Evolutionary conservation across 208 protist species (phyloP), one percentile per base, ranked within the genome.

Genomic region (Kentomonas sorsogonicus): DNA sequence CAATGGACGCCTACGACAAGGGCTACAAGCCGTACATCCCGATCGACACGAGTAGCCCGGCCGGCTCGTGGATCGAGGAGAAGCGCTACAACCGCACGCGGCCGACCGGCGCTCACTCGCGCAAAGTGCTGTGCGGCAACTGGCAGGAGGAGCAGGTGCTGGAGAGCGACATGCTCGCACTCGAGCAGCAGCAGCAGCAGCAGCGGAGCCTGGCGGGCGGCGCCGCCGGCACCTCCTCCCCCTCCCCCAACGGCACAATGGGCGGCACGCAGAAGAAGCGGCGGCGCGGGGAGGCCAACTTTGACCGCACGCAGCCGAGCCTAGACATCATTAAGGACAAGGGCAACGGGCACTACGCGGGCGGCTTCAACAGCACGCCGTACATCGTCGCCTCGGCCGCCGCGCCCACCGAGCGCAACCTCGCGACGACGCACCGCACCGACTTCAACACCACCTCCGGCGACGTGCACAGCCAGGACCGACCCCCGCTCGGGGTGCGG

Each of bases 11-110:
- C 23, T 53, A 69, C 22, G 60, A 66, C 34, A 75, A 77, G 65
- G 54, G 70, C 20, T 66, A 53, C 26, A 80, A 81, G 63, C 86
- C 86, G 22, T 93, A 83, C 60, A 71, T 82, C 11, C 81, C 83
- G 15, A 94, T 94, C 63, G 87, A 94, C 71, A 91, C 87, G n/a
- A 91, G 72, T 74, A 87, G 82, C 51, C 87, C 83, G 1, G 76
- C 50, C 33, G 87, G 87, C 0, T 86, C 72, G 31, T 94, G 87
- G 87, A 73, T 94, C 4, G 83, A 94, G 53, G 87, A 94, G 65
- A 88, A 88, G 55, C 77, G 77, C n/a, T 94, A 91, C 77, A 94
- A 94, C 68, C 79, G 73, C 43, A 57, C 54, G 31, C 80, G 87
- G 0, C 83, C 73, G 44, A 74, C 72, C 59, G 58, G 43, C 26